Evolutionary conservation across 2,329 filamentous ascomycete genomes (phyloP).

Genomic region (Stagonosporopsis chrysanthemi): DNA sequence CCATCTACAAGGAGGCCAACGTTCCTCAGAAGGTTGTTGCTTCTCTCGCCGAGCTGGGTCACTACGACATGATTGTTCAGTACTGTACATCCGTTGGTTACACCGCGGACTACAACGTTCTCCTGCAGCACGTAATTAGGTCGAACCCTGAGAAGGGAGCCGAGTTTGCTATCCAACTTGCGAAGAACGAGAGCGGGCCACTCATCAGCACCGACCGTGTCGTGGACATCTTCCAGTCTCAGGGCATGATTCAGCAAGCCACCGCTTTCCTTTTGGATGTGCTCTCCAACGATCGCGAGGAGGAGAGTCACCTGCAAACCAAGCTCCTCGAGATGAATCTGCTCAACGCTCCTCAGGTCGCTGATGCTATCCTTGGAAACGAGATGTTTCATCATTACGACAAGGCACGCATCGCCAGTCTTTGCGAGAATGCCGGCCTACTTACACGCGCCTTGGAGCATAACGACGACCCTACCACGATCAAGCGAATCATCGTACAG

Average conservation of each 20-base stretch:
- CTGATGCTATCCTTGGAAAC: constrained; percentile 96
- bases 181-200: constrained; percentile 85
- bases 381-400: constrained; percentile 99
- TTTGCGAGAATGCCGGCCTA: constrained; percentile 93
- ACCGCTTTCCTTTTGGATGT: constrained; percentile 98
- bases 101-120: constrained; percentile 91
- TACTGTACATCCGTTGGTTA: constrained; percentile 87
- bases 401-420: constrained; percentile 82
- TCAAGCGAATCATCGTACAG: constrained; percentile 90
- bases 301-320: constrained; percentile 93
- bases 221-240: constrained; percentile 96
- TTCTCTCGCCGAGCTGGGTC: constrained; percentile 91
- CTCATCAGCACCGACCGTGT: constrained; percentile 93
- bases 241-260: constrained; percentile 96
- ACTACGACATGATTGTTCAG: constrained; percentile 95
- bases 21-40: constrained; percentile 93
- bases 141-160: constrained; percentile 92
- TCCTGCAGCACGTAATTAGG: constrained; percentile 83
- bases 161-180: constrained; percentile 92
- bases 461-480: constrained; percentile 85
- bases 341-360: constrained; percentile 94
- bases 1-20: constrained; percentile 90
- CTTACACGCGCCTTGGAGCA: constrained; percentile 78
- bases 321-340: constrained; percentile 98
- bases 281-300: constrained; percentile 90